Evolutionary conservation across 2,329 filamentous ascomycete genomes (phyloP).

Genomic region (Talaromyces sp.): DNA sequence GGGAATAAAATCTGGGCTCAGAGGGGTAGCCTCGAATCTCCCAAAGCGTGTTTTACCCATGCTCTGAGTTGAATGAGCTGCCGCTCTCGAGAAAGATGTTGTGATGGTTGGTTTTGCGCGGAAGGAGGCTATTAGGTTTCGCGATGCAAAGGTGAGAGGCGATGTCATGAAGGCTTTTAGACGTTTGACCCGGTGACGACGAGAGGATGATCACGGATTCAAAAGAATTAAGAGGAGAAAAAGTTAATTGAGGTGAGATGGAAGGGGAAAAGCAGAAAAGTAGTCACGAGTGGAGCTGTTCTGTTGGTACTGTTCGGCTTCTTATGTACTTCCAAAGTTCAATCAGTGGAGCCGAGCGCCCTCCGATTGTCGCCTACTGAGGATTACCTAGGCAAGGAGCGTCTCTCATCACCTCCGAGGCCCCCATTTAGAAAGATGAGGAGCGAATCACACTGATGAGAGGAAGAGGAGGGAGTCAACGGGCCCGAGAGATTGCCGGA

Average conservation of each 20-base stretch:
- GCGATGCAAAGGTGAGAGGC: not conserved
- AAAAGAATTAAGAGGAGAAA: too few relatives aligned
- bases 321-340: too few relatives aligned
- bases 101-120: not conserved
- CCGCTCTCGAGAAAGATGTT: not conserved
- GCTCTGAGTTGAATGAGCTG: not conserved
- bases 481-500: not conserved
- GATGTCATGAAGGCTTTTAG: not conserved
- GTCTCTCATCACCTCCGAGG: too few relatives aligned
- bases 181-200: not conserved
- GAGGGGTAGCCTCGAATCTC: not conserved
- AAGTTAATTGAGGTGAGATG: too few relatives aligned
- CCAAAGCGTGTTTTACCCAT: conserved; percentile 1
- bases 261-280: too few relatives aligned
- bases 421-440: too few relatives aligned
- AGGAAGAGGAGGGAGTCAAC: not conserved
- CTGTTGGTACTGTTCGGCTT: too few relatives aligned
- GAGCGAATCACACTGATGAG: not conserved
- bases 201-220: not conserved
- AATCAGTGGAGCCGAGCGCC: too few relatives aligned
- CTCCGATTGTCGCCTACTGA: too few relatives aligned
- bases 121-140: conserved; percentile 1
- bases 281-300: too few relatives aligned
- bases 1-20: conserved; percentile 13
- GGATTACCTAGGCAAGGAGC: too few relatives aligned